A percentile compares a stretch with the other conserved stretches of the same genome.
These are phyloP conservation scores for Pseudogymnoascus sp. DNA, from an alignment of 2,329 filamentous ascomycete genomes.

Conservation along the genomic window DNA sequence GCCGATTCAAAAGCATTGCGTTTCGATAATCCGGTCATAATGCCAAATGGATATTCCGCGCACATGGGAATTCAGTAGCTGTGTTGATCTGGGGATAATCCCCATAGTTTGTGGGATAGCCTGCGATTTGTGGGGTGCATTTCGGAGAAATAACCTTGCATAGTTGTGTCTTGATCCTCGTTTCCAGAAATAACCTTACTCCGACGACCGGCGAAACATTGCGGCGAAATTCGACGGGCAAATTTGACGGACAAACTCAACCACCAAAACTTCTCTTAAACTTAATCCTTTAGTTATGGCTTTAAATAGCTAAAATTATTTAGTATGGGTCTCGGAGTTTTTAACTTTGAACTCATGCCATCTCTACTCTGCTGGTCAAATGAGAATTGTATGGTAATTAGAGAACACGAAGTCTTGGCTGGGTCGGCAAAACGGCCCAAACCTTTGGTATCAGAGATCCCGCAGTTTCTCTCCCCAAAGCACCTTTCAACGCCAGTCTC, in stretches of 20 bases:
- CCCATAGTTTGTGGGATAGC: neutral
- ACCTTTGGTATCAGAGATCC: neutral
- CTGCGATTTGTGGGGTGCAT: neutral
- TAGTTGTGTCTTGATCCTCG: neutral
- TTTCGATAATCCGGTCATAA: neutral
- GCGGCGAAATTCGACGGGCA: neutral
- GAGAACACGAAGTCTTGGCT: neutral
- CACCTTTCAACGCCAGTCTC: neutral
- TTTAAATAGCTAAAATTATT: neutral
- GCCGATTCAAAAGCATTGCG: neutral
- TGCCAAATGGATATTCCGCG: neutral
- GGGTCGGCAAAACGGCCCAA: neutral
- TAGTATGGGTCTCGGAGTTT: neutral
- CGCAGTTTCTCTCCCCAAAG: neutral
- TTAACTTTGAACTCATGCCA: neutral
- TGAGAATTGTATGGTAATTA: neutral
- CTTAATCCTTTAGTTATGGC: neutral
- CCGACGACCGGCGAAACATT: neutral
- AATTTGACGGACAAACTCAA: neutral
- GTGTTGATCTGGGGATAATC: neutral
- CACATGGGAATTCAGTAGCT: neutral
- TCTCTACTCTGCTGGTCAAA: neutral
- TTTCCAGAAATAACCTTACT: neutral
- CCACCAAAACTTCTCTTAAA: neutral
- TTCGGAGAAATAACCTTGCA: neutral